These are phyloP conservation scores for Wallacemonas rigidus DNA, from an alignment of 208 protist genomes.

Conservation along the genomic window DNA sequence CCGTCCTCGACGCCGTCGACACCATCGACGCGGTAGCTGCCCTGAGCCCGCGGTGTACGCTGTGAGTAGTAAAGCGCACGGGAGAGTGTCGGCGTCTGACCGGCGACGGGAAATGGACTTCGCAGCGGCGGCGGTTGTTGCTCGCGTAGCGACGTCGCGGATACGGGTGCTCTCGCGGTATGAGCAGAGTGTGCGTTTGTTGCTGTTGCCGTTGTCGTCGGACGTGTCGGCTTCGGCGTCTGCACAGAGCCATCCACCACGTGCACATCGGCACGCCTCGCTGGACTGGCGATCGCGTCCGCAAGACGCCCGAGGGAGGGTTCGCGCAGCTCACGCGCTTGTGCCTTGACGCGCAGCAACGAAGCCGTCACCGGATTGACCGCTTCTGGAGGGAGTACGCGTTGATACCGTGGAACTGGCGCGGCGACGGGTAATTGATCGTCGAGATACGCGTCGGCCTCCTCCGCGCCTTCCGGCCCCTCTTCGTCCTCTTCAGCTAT, in stretches of 20 bases:
- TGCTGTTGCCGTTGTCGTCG: neutral
- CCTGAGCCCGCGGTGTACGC: slow-evolving; percentile 4
- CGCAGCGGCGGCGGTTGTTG: neutral
- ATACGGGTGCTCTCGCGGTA: no score
- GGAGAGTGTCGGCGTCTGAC: slow-evolving; percentile 2
- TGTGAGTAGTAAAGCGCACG: slow-evolving; percentile 13
- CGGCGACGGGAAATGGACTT: neutral
- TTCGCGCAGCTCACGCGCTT: slow-evolving; percentile 45
- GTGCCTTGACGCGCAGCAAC: slow-evolving; percentile 56
- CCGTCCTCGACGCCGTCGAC: neutral
- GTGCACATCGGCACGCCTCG: neutral
- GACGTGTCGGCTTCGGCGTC: neutral
- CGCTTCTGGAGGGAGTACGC: slow-evolving; percentile 30
- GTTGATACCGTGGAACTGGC: slow-evolving; percentile 31
- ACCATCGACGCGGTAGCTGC: neutral
- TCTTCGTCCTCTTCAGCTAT: neutral
- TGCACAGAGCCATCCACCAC: slow-evolving; percentile 9
- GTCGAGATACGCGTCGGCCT: slow-evolving; percentile 4
- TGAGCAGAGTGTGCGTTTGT: neutral
- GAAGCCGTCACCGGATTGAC: slow-evolving; percentile 47
- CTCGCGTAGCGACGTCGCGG: no score
- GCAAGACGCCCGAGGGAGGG: slow-evolving; percentile 25
- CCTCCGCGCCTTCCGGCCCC: neutral
- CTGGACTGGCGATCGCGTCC: slow-evolving; percentile 4
- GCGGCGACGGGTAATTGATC: slow-evolving; percentile 2